These are phyloP conservation scores for Dictyostelium brefeldianum DNA, from an alignment of 78 protist genomes.

Conservation along the genomic window DNA sequence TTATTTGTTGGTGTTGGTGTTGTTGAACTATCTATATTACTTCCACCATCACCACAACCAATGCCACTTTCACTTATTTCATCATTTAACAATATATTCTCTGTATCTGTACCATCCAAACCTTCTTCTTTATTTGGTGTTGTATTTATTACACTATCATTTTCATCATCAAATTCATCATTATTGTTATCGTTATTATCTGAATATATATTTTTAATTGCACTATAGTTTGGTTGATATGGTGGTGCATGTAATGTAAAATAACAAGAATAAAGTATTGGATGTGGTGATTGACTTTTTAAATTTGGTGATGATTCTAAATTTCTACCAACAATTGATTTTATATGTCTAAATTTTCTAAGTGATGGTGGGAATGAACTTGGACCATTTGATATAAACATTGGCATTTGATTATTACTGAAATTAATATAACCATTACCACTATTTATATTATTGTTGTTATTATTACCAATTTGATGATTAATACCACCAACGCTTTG, in stretches of 20 bases:
- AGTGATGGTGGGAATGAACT: conserved; percentile 47
- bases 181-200: not conserved
- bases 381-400: conserved; percentile 73
- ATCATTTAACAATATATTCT: no score
- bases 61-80: no score
- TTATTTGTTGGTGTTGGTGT: not conserved
- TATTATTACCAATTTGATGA: not conserved
- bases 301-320: conserved; percentile 2
- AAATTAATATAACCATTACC: not conserved
- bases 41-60: not conserved
- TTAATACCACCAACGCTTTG: not conserved
- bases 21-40: not conserved
- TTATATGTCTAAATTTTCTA: conserved; percentile 71
- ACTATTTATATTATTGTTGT: not conserved
- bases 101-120: not conserved
- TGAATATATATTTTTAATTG: no score
- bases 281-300: not conserved
- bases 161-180: not conserved
- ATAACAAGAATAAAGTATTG: conserved; percentile 18
- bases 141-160: not conserved
- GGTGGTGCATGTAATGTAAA: conserved; percentile 80
- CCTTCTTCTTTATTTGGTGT: not conserved
- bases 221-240: not conserved
- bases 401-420: not conserved
- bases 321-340: conserved; percentile 62